phyloP scores from a whole-genome alignment of 495 filamentous ascomycete genomes.

The Penicillium nucicola region DNA sequence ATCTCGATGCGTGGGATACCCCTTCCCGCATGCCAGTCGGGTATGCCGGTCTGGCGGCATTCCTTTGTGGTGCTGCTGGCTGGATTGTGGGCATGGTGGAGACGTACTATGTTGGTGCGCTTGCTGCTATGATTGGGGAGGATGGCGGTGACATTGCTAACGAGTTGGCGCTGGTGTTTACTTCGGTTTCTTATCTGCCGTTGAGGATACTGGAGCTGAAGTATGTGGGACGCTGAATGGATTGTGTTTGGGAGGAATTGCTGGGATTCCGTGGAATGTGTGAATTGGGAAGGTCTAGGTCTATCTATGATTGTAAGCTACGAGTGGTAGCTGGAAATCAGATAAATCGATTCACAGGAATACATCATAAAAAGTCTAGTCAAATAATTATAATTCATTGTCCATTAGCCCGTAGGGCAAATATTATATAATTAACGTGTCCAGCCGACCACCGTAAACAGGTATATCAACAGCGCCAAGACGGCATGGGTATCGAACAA shows the following conservation, averaged over 20 bases:
- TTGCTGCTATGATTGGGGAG: conserved; percentile 21
- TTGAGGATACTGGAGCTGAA: conserved; percentile 24
- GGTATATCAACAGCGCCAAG: conserved; percentile 2
- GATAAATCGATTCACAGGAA: neutral
- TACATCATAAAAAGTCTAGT: neutral
- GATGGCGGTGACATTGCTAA: conserved; percentile 30
- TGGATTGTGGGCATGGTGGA: conserved; percentile 40
- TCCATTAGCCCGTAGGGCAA: neutral
- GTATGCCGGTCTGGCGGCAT: conserved; percentile 25
- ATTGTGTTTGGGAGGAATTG: too few relatives aligned
- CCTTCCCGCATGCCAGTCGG: conserved; percentile 30
- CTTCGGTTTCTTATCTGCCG: conserved; percentile 17
- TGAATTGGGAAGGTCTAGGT: too few relatives aligned
- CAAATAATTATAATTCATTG: too few relatives aligned
- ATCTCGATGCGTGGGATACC: conserved; percentile 35
- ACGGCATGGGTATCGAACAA: conserved; percentile 26
- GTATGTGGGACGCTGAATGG: conserved; percentile 24
- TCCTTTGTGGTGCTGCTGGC: conserved; percentile 30
- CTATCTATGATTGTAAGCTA: too few relatives aligned
- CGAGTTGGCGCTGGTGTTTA: conserved; percentile 26
- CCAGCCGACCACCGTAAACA: conserved; percentile 8
- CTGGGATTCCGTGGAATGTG: too few relatives aligned
- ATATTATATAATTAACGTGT: conserved; percentile 11
- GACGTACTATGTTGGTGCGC: conserved; percentile 32
- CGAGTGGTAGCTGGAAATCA: neutral